These are phyloP conservation scores for Gliomastix tumulicola DNA, from an alignment of 2,329 filamentous ascomycete genomes.

Conservation along the genomic window DNA sequence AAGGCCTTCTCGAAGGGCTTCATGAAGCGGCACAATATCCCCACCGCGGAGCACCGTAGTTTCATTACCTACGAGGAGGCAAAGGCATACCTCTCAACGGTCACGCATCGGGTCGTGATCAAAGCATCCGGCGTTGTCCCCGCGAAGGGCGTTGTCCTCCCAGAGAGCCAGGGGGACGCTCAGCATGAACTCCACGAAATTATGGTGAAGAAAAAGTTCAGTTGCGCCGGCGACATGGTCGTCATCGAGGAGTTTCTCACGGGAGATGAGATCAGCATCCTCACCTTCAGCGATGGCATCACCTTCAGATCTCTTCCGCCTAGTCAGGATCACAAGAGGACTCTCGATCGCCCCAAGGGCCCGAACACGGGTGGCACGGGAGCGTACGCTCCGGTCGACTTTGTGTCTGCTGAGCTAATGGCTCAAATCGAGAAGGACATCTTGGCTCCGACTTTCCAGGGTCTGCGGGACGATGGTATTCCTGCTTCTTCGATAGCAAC, in stretches of 20 bases:
- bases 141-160: conserved; percentile 54
- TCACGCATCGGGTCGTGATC: conserved; percentile 58
- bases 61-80: conserved; percentile 57
- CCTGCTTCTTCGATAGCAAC: no score
- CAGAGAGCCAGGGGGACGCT: conserved; percentile 47
- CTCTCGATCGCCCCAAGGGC: conserved; percentile 60
- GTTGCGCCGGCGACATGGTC: conserved; percentile 58
- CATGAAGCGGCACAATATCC: conserved; percentile 66
- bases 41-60: conserved; percentile 65
- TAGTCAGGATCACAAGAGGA: conserved; percentile 68
- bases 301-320: conserved; percentile 58
- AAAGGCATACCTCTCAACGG: conserved; percentile 51
- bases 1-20: conserved; percentile 77
- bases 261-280: conserved; percentile 62
- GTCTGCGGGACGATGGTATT: no score
- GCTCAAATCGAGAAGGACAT: conserved; percentile 71
- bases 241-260: conserved; percentile 68
- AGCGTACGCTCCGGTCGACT: conserved; percentile 64
- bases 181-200: conserved; percentile 57
- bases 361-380: conserved; percentile 74
- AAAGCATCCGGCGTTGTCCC: conserved; percentile 70
- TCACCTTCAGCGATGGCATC: conserved; percentile 62
- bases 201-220: conserved; percentile 62
- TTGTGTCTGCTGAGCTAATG: conserved; percentile 68
- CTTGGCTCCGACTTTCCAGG: conserved; percentile 82